A percentile compares a stretch with the other conserved stretches of the same genome.
Evolutionary conservation across 768 basidiomycete genomes (phyloP).

Genomic region (Cystobasidium ongulense): DNA sequence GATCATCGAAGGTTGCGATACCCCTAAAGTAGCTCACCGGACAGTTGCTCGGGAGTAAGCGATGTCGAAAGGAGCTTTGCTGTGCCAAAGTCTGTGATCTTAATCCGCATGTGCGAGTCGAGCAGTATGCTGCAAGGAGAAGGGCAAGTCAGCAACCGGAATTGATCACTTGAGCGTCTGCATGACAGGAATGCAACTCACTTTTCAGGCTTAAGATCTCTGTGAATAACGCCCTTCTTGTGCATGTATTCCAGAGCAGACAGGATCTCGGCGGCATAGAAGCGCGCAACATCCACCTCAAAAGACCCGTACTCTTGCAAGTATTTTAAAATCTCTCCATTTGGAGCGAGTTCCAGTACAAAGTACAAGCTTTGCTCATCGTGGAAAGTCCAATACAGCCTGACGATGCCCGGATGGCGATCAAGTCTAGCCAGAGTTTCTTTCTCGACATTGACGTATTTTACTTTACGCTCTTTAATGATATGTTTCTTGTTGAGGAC

Average conservation of each 20-base stretch:
- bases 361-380: constrained; percentile 68
- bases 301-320: constrained; percentile 67
- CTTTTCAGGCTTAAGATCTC: constrained; percentile 53
- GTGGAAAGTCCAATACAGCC: constrained; percentile 74
- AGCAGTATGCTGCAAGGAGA: constrained; percentile 65
- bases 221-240: constrained; percentile 76
- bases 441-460: constrained; percentile 70
- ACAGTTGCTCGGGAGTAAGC: background rate
- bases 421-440: constrained; percentile 54
- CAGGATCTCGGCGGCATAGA: constrained; percentile 82
- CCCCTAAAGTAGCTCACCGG: background rate
- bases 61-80: constrained; percentile 47
- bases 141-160: background rate
- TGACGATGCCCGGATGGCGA: constrained; percentile 72
- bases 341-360: constrained; percentile 48
- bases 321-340: constrained; percentile 48
- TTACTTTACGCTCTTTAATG: constrained; percentile 62
- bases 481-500: constrained; percentile 77
- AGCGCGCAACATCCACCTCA: constrained; percentile 63
- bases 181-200: constrained; percentile 33
- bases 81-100: constrained; percentile 95
- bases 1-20: background rate
- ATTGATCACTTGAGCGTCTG: too few species aligned
- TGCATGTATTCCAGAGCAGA: constrained; percentile 89
- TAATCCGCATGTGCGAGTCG: constrained; percentile 76